Percentiles rank a stretch among this genome's conserved stretches.
Conservation (phyloP, 148 eudicot species). For the Camellia sinensis region DNA sequence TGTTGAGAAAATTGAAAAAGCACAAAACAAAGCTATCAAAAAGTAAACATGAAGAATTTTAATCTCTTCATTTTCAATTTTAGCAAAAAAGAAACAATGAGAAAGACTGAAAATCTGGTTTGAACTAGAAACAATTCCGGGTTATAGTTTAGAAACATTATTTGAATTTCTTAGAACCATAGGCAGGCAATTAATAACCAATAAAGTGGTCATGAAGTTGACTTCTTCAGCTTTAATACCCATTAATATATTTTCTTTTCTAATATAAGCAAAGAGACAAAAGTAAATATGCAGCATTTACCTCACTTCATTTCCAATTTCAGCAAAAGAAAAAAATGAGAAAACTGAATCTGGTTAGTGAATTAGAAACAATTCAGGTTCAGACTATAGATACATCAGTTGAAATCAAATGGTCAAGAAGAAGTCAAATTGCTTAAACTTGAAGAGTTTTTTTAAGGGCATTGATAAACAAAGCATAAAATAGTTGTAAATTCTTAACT, state of each 20-base stretch:
- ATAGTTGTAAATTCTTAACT: too few relatives aligned
- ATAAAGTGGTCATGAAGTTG: background rate
- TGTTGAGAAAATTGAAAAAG: constrained; percentile 24
- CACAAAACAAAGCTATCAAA: background rate
- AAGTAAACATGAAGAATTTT: background rate
- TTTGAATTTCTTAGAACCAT: background rate
- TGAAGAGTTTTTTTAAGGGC: background rate
- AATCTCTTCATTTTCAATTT: background rate
- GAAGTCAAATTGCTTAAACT: background rate
- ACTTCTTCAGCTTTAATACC: background rate
- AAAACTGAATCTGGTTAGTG: background rate
- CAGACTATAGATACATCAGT: background rate
- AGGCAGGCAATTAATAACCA: background rate
- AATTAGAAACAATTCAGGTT: constrained; percentile 3
- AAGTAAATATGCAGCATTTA: background rate
- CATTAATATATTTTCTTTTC: background rate
- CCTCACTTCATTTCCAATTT: background rate
- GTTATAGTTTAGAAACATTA: background rate
- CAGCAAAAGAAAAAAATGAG: background rate
- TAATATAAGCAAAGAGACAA: background rate
- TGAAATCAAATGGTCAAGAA: background rate
- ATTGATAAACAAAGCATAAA: too few relatives aligned
- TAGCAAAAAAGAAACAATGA: background rate
- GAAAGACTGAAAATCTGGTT: background rate
- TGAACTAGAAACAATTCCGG: constrained; percentile 5